These are phyloP conservation scores for fission yeast (Schizosaccharomyces pombe) DNA, from an alignment of 805 yeast genomes.

Conservation along the genomic window DNA sequence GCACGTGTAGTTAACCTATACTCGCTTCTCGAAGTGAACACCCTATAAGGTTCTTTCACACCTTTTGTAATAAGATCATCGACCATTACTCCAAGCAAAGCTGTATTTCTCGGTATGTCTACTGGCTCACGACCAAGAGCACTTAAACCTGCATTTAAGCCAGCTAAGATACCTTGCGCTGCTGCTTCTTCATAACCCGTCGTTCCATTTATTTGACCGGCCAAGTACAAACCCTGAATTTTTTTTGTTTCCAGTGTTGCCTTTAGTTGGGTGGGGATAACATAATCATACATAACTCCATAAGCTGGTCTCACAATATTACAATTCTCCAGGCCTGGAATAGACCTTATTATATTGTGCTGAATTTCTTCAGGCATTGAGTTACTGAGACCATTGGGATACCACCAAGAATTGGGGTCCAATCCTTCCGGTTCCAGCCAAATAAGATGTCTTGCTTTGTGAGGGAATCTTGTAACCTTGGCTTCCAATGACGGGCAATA, in stretches of 20 bases:
- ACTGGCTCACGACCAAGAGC: conserved; percentile 22
- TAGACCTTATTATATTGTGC: conserved; percentile 41
- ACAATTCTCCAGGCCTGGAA: conserved; percentile 75
- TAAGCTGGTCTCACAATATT: conserved; percentile 86
- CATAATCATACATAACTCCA: conserved; percentile 95
- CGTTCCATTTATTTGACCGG: conserved; percentile 96
- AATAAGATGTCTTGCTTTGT: conserved; percentile 51
- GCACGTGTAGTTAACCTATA: conserved; percentile 74
- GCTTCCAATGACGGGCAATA: conserved; percentile 94
- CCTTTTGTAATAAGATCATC: conserved; percentile 92
- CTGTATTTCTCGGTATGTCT: conserved; percentile 49
- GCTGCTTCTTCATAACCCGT: conserved; percentile 99
- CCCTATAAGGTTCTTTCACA: conserved; percentile 87
- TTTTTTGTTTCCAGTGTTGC: conserved; percentile 61
- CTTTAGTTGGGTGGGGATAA: conserved; percentile 72
- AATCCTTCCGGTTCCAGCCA: conserved; percentile 97
- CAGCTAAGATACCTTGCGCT: conserved; percentile 87
- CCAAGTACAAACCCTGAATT: conserved; percentile 57
- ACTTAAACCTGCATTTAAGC: conserved; percentile 72
- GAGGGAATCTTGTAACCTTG: conserved; percentile 57
- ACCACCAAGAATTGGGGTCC: conserved; percentile 49
- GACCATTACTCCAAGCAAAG: conserved; percentile 74
- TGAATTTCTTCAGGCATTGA: conserved; percentile 94
- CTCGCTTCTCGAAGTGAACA: conserved; percentile 93
- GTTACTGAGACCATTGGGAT: conserved; percentile 89